Evolutionary conservation across 1,284 basidiomycete genomes (phyloP).

Genomic region (Porphyrellus sp.): DNA sequence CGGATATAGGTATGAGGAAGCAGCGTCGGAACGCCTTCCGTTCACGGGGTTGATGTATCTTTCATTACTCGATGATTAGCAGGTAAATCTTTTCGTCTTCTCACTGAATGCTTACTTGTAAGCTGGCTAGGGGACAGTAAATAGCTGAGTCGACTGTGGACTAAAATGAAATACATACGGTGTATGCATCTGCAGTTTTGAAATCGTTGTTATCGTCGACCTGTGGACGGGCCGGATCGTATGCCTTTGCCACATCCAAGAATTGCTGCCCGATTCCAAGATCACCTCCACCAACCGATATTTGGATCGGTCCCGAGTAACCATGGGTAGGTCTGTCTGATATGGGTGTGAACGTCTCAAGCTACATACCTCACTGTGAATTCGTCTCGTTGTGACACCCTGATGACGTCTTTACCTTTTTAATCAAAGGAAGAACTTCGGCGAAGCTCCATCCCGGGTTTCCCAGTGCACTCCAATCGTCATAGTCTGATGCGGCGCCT

Average conservation of each 20-base stretch:
- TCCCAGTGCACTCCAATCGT: slow-evolving; percentile 50
- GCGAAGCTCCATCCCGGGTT: slow-evolving; percentile 53
- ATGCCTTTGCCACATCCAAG: slow-evolving; percentile 40
- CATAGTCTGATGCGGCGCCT: slow-evolving; percentile 53
- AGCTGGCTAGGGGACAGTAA: neutral
- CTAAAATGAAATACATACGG: slow-evolving; percentile 35
- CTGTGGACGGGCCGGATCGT: slow-evolving; percentile 42
- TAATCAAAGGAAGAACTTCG: slow-evolving; percentile 47
- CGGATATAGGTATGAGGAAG: slow-evolving; percentile 58
- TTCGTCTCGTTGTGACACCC: too few species aligned
- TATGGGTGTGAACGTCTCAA: slow-evolving; percentile 48
- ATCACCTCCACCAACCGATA: slow-evolving; percentile 41
- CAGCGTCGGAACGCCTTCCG: slow-evolving; percentile 55
- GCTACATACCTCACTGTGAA: slow-evolving; percentile 30
- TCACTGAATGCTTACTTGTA: slow-evolving; percentile 6
- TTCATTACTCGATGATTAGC: slow-evolving; percentile 8
- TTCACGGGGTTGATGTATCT: slow-evolving; percentile 50
- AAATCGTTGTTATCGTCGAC: slow-evolving; percentile 48
- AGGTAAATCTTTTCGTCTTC: neutral
- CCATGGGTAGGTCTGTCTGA: slow-evolving; percentile 44
- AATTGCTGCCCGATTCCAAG: slow-evolving; percentile 46
- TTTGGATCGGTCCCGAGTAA: slow-evolving; percentile 49
- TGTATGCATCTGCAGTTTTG: slow-evolving; percentile 40
- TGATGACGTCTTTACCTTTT: slow-evolving; percentile 39
- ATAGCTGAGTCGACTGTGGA: neutral